Evolutionary conservation across 2,329 filamentous ascomycete species (phyloP), one percentile per base, ranked within the genome.

Genomic region (Zymoseptoria pseudotritici): DNA sequence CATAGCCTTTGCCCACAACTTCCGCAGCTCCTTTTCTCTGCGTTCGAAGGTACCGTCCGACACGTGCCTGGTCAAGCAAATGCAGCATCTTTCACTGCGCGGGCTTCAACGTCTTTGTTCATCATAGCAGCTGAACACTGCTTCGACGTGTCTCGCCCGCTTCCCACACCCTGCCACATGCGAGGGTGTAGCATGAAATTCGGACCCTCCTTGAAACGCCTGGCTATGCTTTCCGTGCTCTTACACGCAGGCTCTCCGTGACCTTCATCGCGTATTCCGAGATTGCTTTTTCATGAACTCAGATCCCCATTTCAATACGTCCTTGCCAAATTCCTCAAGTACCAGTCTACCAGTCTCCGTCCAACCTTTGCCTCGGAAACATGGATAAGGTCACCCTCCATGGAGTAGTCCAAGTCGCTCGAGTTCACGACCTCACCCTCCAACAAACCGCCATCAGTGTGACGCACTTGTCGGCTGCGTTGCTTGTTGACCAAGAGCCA

Each of bases 351-450:
- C 72, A 99, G 82, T 80, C 94, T 95, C 71, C 94, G 86, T 73
- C 94, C 94, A 62, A 97, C 91, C 87, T 99, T 99, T 68, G 93
- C 93, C 80, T 99, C 94, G 61, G 93, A 97, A 69, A 99, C 94
- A 79, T 99, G 94, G 76, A 99, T 99, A 71, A 99, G 80, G 75
- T 99, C 93, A 67, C 91, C 90, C 79, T 97, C 90, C 79, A 99
- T 85, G 66, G 94, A 94, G 75, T 97, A 99, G 80, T 99, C 94
- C 62, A 99, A 83, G 75, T 99, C 94, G 77, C 90, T 95, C 66
- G 91, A 90, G 75, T 93, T 96, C 71, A 95, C 88, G 66, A 91
- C 83, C 70, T 99, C 94, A 61, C 94, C 94, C 67, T 97, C 93
- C 64, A 99, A 78, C 66, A 99, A 80, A 50, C 90, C 90, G 71